A percentile compares a stretch with the other conserved stretches of the same genome.
phyloP scores from a whole-genome alignment of 1,284 basidiomycete genomes.

The Neotropicomus parvogracilis region DNA sequence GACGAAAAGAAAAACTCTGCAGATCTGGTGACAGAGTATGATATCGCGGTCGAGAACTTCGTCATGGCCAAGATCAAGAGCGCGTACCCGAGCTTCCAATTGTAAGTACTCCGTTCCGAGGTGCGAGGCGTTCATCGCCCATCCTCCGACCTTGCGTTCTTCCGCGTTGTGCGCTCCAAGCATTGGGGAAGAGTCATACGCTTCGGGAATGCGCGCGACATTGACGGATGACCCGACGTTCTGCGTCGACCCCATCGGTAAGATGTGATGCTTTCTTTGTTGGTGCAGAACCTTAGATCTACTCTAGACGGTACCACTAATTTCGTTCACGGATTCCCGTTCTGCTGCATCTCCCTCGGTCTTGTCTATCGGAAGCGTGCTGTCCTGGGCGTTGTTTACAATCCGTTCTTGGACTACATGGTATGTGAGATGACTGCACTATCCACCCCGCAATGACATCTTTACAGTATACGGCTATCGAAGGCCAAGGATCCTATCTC shows the following conservation, averaged over 20 bases:
- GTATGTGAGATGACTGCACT: conserved; percentile 34
- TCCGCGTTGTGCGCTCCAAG: conserved; percentile 37
- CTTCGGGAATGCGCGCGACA: conserved; percentile 66
- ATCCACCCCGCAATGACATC: conserved; percentile 2
- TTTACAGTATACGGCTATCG: conserved; percentile 70
- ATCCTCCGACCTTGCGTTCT: background rate
- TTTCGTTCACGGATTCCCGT: conserved; percentile 92
- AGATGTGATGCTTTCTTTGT: conserved; percentile 20
- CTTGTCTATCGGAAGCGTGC: conserved; percentile 78
- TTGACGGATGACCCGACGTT: conserved; percentile 87
- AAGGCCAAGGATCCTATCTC: conserved; percentile 78
- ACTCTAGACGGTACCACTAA: conserved; percentile 84
- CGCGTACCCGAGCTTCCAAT: conserved; percentile 75
- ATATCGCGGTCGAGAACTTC: conserved; percentile 86
- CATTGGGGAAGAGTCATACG: conserved; percentile 89
- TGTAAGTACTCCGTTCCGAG: conserved; percentile 50
- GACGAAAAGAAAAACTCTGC: conserved; percentile 89
- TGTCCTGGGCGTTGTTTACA: conserved; percentile 88
- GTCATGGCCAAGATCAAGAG: conserved; percentile 67
- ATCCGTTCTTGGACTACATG: conserved; percentile 84
- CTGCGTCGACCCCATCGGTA: conserved; percentile 84
- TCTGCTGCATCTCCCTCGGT: conserved; percentile 88
- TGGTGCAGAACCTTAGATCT: background rate
- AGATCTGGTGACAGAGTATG: conserved; percentile 93
- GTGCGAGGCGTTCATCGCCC: background rate